phyloP scores from a whole-genome alignment of 2,329 filamentous ascomycete genomes.

The Madurella fahalii region DNA sequence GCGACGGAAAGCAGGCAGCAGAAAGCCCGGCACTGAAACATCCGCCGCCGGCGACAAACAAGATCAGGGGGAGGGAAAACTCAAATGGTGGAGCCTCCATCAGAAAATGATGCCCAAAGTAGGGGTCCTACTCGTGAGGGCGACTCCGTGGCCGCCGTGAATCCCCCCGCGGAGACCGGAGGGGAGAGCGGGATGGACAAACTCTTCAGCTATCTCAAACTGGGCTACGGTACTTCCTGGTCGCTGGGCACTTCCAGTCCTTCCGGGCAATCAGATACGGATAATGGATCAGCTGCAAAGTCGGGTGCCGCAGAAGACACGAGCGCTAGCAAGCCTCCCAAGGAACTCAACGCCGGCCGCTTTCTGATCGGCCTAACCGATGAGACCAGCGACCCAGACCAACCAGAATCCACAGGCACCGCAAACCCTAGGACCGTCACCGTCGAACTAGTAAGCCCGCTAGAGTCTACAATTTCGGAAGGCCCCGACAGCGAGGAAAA shows the following conservation, averaged over 20 bases:
- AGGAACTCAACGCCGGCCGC: slow-evolving; percentile 34
- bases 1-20: slow-evolving; percentile 21
- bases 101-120: neutral
- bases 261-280: slow-evolving; percentile 13
- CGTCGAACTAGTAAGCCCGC: slow-evolving; percentile 50
- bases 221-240: slow-evolving; percentile 67
- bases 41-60: slow-evolving; percentile 3
- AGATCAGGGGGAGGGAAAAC: slow-evolving; percentile 16
- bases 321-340: neutral
- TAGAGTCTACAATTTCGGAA: slow-evolving; percentile 40
- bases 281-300: neutral
- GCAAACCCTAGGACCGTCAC: slow-evolving; percentile 31
- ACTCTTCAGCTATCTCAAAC: slow-evolving; percentile 61
- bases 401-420: slow-evolving; percentile 29
- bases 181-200: slow-evolving; percentile 47
- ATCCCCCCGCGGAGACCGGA: neutral
- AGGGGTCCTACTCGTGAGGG: neutral
- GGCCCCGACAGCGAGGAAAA: slow-evolving; percentile 36
- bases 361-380: slow-evolving; percentile 68
- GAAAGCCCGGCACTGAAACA: neutral
- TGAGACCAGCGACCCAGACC: slow-evolving; percentile 32
- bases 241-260: slow-evolving; percentile 37
- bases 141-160: neutral
- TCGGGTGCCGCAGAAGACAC: slow-evolving; percentile 6
- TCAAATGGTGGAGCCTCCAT: neutral